These are phyloP conservation scores for Alternaria rosae DNA, from an alignment of 2,329 filamentous ascomycete genomes.

Conservation along the genomic window DNA sequence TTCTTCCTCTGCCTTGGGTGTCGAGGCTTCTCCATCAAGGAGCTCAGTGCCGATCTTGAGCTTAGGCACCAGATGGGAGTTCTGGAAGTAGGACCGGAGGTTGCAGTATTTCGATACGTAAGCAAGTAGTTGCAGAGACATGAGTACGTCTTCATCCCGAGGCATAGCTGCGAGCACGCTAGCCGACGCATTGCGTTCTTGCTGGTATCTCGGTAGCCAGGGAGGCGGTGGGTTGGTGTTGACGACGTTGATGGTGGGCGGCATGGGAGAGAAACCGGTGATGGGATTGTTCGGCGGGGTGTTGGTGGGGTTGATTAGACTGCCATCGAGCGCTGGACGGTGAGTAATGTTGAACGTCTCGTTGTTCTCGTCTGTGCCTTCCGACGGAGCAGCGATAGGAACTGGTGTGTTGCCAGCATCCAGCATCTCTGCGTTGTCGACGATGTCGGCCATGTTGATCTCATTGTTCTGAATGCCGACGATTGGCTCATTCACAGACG, in stretches of 20 bases:
- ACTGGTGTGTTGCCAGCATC: conserved; percentile 73
- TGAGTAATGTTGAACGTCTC: conserved; percentile 96
- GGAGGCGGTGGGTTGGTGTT: conserved; percentile 80
- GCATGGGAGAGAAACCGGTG: conserved; percentile 73
- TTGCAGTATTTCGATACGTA: conserved; percentile 99
- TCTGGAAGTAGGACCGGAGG: conserved; percentile 91
- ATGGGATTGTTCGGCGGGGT: conserved; percentile 68
- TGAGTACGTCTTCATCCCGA: conserved; percentile 94
- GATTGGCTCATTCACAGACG: conserved; percentile 71
- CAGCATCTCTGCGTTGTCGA: conserved; percentile 80
- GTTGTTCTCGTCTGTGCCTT: conserved; percentile 74
- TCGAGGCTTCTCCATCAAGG: conserved; percentile 71
- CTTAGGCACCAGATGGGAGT: conserved; percentile 89
- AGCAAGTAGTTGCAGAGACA: conserved; percentile 94
- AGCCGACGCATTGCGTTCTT: conserved; percentile 72
- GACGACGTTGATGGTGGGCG: conserved; percentile 70
- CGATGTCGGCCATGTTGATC: conserved; percentile 88
- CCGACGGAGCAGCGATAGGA: conserved; percentile 78
- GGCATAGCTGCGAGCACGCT: conserved; percentile 90
- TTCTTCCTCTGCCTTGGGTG: conserved; percentile 56
- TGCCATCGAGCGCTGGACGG: conserved; percentile 82
- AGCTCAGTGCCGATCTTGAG: conserved; percentile 90
- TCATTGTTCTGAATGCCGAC: conserved; percentile 79
- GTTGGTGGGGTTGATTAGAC: conserved; percentile 75
- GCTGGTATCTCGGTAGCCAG: conserved; percentile 78